Conservation (phyloP, 1,284 basidiomycete species). For the Inonotus hispidus region DNA sequence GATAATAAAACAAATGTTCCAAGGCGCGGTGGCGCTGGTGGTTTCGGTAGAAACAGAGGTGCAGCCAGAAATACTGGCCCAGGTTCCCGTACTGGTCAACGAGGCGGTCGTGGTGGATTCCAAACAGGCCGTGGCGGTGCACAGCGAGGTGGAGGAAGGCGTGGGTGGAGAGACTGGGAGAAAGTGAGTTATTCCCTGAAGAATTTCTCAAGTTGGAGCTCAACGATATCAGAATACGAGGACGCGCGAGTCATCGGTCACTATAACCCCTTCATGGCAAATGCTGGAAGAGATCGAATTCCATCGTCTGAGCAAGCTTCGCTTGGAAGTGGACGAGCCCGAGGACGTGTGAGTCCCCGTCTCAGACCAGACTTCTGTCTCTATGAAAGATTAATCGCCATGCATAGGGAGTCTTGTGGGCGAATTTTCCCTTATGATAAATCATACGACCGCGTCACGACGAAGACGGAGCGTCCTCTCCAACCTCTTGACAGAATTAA, state of each 20-base stretch:
- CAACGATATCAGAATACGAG: slow-evolving; percentile 63
- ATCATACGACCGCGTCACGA: slow-evolving; percentile 91
- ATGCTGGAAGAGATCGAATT: slow-evolving; percentile 98
- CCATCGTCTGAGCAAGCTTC: slow-evolving; percentile 85
- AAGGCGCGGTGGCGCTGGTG: slow-evolving; percentile 49
- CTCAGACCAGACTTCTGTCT: neutral
- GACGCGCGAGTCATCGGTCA: slow-evolving; percentile 90
- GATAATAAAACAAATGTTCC: slow-evolving; percentile 74
- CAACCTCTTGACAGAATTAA: slow-evolving; percentile 93
- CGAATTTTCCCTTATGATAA: slow-evolving; percentile 94
- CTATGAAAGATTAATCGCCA: slow-evolving; percentile 2
- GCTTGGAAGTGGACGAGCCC: slow-evolving; percentile 87
- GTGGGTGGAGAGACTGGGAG: slow-evolving; percentile 94
- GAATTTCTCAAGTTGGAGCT: slow-evolving; percentile 7
- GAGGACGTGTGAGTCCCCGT: slow-evolving; percentile 68
- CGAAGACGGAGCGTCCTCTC: slow-evolving; percentile 86
- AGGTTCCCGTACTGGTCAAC: slow-evolving; percentile 39
- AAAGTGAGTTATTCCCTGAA: slow-evolving; percentile 48
- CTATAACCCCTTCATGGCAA: slow-evolving; percentile 87
- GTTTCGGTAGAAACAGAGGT: slow-evolving; percentile 56
- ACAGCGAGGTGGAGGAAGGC: slow-evolving; percentile 61
- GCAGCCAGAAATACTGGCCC: slow-evolving; percentile 38
- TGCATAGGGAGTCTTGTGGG: slow-evolving; percentile 75
- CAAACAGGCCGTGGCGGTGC: slow-evolving; percentile 32
- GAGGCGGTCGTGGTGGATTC: slow-evolving; percentile 45